Evolutionary conservation across 1,284 basidiomycete genomes (phyloP).

Genomic region (Cutaneotrichosporon dermatis): DNA sequence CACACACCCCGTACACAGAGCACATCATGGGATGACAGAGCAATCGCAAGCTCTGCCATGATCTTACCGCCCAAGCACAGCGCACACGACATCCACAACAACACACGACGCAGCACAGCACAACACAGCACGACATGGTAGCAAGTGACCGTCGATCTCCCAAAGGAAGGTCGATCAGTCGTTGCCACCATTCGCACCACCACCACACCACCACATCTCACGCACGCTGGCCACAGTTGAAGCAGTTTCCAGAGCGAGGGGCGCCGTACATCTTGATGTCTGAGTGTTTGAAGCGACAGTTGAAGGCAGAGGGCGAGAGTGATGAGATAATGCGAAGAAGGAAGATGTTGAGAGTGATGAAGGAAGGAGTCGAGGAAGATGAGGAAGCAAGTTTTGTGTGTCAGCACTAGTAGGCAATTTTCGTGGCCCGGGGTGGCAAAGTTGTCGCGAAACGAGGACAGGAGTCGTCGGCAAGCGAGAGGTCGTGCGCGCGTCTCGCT

Average conservation of each 20-base stretch:
- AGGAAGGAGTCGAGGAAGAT: neutral
- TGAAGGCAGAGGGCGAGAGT: neutral
- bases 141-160: neutral
- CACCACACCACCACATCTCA: conserved; percentile 24
- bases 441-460: neutral
- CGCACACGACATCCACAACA: no score
- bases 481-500: no score
- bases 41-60: neutral
- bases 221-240: conserved; percentile 49
- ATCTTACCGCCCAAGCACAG: neutral
- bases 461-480: no score
- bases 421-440: neutral
- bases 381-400: neutral
- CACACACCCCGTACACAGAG: conserved; percentile 34
- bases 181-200: conserved; percentile 13
- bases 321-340: neutral
- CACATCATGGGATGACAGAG: neutral
- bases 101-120: neutral
- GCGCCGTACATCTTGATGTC: conserved; percentile 38
- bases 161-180: conserved; percentile 5
- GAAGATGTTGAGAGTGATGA: neutral
- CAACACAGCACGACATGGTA: neutral
- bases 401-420: no score
- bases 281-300: neutral
- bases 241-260: conserved; percentile 42